Evolutionary conservation across 805 yeast genomes (phyloP).

Genomic region (Saturnispora zaruensis): DNA sequence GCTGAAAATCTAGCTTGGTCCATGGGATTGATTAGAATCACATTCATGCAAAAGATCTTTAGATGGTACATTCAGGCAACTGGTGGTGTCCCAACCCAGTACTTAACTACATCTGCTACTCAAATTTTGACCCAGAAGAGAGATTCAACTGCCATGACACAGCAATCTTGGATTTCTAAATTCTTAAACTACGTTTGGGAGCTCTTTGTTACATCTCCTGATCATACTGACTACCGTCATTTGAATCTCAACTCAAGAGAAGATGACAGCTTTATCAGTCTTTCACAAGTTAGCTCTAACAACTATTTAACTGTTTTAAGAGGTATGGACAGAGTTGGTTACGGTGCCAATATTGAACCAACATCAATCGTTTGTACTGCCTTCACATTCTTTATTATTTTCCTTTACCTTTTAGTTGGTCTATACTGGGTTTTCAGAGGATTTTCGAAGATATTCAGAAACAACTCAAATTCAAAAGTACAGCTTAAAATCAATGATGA

Average conservation of each 20-base stretch:
- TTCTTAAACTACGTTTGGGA: conserved; percentile 12
- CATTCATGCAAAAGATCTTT: conserved; percentile 77
- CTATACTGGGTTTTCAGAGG: conserved; percentile 45
- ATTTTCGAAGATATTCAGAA: conserved; percentile 4
- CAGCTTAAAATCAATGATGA: conserved; percentile 26
- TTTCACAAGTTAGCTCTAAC: conserved; percentile 41
- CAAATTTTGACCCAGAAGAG: conserved; percentile 66
- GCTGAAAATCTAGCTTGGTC: conserved; percentile 90
- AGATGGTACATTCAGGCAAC: conserved; percentile 83
- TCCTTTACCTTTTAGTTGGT: conserved; percentile 64
- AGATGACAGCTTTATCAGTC: conserved; percentile 7
- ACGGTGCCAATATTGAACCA: conserved; percentile 65
- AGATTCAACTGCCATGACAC: neutral
- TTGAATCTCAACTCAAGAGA: neutral
- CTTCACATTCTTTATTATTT: conserved; percentile 72
- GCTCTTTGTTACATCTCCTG: conserved; percentile 17
- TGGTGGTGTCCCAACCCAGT: conserved; percentile 75
- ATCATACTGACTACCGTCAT: neutral
- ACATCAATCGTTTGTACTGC: conserved; percentile 82
- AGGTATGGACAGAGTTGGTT: conserved; percentile 83
- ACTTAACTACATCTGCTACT: conserved; percentile 50
- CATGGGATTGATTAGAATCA: conserved; percentile 74
- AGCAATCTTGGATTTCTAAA: conserved; percentile 10
- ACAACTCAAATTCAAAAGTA: neutral
- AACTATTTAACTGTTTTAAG: conserved; percentile 58